Percentiles rank a stretch among this genome's conserved stretches.
Evolutionary conservation across 177 flowering plant species (phyloP).

Genomic region (Vitis hybrid): DNA sequence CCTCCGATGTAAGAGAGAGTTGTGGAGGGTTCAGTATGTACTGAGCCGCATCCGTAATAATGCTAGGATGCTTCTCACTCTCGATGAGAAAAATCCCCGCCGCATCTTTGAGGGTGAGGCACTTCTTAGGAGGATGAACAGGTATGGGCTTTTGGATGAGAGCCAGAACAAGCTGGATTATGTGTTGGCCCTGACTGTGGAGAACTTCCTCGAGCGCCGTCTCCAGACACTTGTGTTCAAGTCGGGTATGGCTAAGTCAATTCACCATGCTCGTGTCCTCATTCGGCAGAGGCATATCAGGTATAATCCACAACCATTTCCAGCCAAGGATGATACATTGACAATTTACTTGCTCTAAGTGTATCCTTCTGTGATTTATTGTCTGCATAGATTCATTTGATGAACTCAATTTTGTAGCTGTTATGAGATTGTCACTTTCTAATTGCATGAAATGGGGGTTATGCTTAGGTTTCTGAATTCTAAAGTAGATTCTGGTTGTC

Average conservation of each 20-base stretch:
- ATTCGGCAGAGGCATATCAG: constrained; percentile 79
- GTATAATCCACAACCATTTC: constrained; percentile 22
- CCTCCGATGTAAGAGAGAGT: constrained; percentile 61
- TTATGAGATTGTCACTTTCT: neutral
- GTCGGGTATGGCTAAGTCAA: constrained; percentile 79
- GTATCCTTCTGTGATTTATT: no score
- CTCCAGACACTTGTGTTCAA: constrained; percentile 81
- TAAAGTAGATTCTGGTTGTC: neutral
- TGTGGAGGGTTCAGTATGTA: constrained; percentile 66
- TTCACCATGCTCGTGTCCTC: constrained; percentile 79
- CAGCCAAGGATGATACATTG: no score
- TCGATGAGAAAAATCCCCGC: constrained; percentile 71
- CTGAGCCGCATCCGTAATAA: constrained; percentile 57
- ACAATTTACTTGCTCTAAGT: no score
- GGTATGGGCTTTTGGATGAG: constrained; percentile 69
- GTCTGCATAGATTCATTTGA: no score
- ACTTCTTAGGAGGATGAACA: constrained; percentile 66
- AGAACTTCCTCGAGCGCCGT: constrained; percentile 73
- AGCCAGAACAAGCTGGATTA: constrained; percentile 75
- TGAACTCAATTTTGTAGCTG: neutral
- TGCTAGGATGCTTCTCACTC: constrained; percentile 57
- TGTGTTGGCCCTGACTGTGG: constrained; percentile 70
- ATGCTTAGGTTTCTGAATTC: no score
- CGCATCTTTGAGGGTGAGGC: constrained; percentile 79
- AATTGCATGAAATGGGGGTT: no score